These are phyloP conservation scores for Royoungia palumana DNA, from an alignment of 768 basidiomycete species.

Conservation along the genomic window DNA sequence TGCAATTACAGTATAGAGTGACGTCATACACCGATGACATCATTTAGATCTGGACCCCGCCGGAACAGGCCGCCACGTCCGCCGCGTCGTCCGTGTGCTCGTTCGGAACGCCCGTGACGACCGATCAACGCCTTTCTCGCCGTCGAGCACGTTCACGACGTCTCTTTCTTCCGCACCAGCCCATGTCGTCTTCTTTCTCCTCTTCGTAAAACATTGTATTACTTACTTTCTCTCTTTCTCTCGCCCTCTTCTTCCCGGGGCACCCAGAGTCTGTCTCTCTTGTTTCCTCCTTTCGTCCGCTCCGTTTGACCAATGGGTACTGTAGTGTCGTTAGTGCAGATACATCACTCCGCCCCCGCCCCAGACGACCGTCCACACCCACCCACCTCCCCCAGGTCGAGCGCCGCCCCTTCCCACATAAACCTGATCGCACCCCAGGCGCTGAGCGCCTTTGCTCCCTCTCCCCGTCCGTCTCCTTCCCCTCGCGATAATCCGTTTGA, in stretches of 20 bases:
- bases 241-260: too few relatives aligned
- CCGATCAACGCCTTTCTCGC: constrained; percentile 21
- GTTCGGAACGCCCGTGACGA: constrained; percentile 13
- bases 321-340: constrained; percentile 32
- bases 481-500: constrained; percentile 36
- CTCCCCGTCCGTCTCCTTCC: constrained; percentile 33
- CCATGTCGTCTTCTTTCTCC: too few relatives aligned
- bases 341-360: constrained; percentile 17
- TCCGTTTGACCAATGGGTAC: constrained; percentile 29
- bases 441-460: constrained; percentile 25
- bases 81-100: constrained; percentile 5
- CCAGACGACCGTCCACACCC: too few relatives aligned
- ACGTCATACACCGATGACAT: too few relatives aligned
- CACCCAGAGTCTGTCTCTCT: too few relatives aligned
- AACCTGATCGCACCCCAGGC: constrained; percentile 32
- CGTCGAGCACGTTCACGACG: constrained; percentile 24
- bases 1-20: too few relatives aligned
- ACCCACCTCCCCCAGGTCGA: constrained; percentile 7
- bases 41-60: constrained; percentile 17
- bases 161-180: too few relatives aligned
- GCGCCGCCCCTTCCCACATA: constrained; percentile 34
- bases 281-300: too few relatives aligned
- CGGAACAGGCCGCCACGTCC: constrained; percentile 27
- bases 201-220: too few relatives aligned
- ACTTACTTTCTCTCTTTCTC: too few relatives aligned